Evolutionary conservation across 2,329 filamentous ascomycete genomes (phyloP).

Genomic region (Colletotrichum costaricense): DNA sequence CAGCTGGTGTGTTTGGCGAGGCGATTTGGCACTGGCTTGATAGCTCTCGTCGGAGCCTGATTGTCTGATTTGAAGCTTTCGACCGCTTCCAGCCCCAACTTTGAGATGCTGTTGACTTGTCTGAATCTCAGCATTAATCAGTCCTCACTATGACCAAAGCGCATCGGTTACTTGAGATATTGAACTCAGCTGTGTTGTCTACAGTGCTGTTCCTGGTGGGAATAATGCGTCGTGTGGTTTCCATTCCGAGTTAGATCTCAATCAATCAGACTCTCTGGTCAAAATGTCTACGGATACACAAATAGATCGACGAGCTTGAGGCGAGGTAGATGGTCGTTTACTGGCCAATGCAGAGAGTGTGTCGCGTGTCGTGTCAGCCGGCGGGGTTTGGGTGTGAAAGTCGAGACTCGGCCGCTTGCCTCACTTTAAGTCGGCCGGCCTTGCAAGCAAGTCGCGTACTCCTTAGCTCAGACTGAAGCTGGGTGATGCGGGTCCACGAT

Average conservation of each 20-base stretch:
- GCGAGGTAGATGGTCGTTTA: slow-evolving; percentile 8
- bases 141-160: too few relatives aligned
- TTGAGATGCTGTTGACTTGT: too few relatives aligned
- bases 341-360: slow-evolving; percentile 17
- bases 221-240: background rate
- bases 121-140: too few relatives aligned
- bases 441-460: slow-evolving; percentile 4
- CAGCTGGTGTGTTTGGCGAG: too few relatives aligned
- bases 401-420: slow-evolving; percentile 11
- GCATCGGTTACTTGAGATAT: too few relatives aligned
- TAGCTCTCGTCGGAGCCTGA: too few relatives aligned
- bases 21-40: too few relatives aligned
- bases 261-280: background rate
- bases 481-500: background rate
- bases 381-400: background rate
- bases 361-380: background rate
- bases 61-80: too few relatives aligned
- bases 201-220: background rate
- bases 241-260: background rate
- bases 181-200: background rate
- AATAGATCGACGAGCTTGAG: background rate
- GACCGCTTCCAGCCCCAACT: too few relatives aligned
- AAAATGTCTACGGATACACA: background rate
- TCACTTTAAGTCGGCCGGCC: background rate
- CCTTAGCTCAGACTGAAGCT: background rate